Percentiles rank a stretch among this genome's conserved stretches.
Conservation (phyloP, 441 rosid genomes). For the Populus hybrid region DNA sequence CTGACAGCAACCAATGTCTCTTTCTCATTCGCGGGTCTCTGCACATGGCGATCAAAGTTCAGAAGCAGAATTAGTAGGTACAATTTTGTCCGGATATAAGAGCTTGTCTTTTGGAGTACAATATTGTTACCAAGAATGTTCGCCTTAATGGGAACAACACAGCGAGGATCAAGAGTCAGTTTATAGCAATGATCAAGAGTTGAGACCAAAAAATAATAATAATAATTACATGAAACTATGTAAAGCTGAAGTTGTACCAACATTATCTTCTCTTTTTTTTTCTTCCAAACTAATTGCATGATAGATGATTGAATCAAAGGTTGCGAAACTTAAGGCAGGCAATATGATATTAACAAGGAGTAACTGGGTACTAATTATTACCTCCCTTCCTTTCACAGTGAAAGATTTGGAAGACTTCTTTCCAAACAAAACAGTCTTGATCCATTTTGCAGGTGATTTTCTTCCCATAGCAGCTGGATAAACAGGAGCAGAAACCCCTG, state of each 20-base stretch:
- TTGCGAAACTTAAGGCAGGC: neutral
- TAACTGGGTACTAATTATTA: conserved; percentile 13
- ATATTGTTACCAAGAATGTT: neutral
- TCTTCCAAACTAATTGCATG: neutral
- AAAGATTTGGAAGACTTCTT: conserved; percentile 71
- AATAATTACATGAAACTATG: neutral
- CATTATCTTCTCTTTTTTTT: neutral
- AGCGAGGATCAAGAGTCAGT: neutral
- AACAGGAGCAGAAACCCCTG: conserved; percentile 23
- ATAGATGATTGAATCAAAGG: neutral
- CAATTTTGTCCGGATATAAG: neutral
- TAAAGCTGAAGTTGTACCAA: neutral
- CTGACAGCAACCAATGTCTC: conserved; percentile 52
- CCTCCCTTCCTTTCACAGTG: conserved; percentile 61
- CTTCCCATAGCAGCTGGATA: conserved; percentile 56
- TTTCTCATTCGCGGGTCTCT: conserved; percentile 55
- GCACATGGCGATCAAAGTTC: conserved; percentile 14
- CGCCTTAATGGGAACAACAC: neutral
- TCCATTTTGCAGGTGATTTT: conserved; percentile 68
- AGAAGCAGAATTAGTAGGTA: neutral
- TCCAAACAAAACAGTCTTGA: conserved; percentile 71
- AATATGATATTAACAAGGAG: neutral
- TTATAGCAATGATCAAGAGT: neutral
- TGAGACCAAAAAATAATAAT: neutral
- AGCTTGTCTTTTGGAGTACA: neutral